Evolutionary conservation across 352 stramenopile genomes (phyloP).

Genomic region (Globisporangium viniferum): DNA sequence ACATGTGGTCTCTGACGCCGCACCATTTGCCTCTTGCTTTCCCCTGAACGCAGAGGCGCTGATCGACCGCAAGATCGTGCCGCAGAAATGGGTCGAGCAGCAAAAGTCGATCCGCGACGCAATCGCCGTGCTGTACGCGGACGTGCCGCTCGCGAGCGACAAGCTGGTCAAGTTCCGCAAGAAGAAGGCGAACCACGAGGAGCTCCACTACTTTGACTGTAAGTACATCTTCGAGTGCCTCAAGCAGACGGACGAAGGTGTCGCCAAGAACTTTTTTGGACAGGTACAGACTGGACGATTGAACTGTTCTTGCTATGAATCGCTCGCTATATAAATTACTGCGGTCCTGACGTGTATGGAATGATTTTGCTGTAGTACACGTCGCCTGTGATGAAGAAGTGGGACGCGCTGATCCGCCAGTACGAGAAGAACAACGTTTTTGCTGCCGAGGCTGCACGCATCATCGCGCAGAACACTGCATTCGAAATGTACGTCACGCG

Average conservation of each 20-base stretch:
- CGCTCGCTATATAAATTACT: not conserved
- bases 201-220: slow-evolving; percentile 78
- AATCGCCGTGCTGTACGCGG: slow-evolving; percentile 46
- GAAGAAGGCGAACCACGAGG: slow-evolving; percentile 49
- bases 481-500: slow-evolving; percentile 62
- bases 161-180: slow-evolving; percentile 40
- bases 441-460: slow-evolving; percentile 62
- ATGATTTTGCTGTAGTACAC: slow-evolving; percentile 43
- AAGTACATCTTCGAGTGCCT: slow-evolving; percentile 61
- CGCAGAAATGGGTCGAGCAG: slow-evolving; percentile 68
- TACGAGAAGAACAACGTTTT: slow-evolving; percentile 85
- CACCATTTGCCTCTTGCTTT: slow-evolving; percentile 2
- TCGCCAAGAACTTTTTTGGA: slow-evolving; percentile 73
- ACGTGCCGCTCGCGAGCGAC: slow-evolving; percentile 45
- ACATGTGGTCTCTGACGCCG: not conserved
- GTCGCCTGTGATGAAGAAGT: slow-evolving; percentile 69
- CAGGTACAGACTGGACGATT: slow-evolving; percentile 26
- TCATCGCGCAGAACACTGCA: slow-evolving; percentile 69
- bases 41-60: slow-evolving; percentile 43
- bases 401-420: slow-evolving; percentile 55
- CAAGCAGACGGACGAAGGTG: slow-evolving; percentile 54
- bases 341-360: not conserved
- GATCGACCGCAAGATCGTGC: slow-evolving; percentile 69
- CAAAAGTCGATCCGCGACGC: slow-evolving; percentile 58
- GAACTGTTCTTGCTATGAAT: not conserved